Evolutionary conservation across 805 yeast genomes (phyloP).

Genomic region (Teunomyces stri): DNA sequence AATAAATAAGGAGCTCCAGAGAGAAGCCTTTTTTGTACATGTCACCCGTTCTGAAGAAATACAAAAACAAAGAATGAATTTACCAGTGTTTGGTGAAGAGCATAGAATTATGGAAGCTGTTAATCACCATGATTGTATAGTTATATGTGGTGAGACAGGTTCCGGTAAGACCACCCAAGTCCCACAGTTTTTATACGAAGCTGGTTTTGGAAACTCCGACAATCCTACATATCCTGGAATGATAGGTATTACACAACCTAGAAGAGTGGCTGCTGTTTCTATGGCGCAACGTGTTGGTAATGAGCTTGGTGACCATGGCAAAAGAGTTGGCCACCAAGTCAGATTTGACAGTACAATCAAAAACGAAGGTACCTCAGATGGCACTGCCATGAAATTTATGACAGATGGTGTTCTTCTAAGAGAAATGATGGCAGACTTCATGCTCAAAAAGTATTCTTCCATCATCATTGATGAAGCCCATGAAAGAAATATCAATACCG

Average conservation of each 20-base stretch:
- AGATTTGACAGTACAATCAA: conserved; percentile 72
- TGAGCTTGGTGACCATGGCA: conserved; percentile 72
- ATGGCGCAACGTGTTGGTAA: conserved; percentile 79
- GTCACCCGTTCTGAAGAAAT: conserved; percentile 66
- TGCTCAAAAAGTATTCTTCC: conserved; percentile 77
- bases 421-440: conserved; percentile 88
- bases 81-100: conserved; percentile 91
- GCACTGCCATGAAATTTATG: conserved; percentile 81
- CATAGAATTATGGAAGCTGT: conserved; percentile 94
- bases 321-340: conserved; percentile 75
- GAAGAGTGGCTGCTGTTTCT: conserved; percentile 91
- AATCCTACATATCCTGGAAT: conserved; percentile 67
- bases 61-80: conserved; percentile 61
- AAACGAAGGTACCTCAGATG: conserved; percentile 41
- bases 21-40: conserved; percentile 67
- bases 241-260: conserved; percentile 95
- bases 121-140: conserved; percentile 84
- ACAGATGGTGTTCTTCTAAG: conserved; percentile 92
- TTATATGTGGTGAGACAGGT: conserved; percentile 97
- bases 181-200: conserved; percentile 91
- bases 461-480: conserved; percentile 96
- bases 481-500: conserved; percentile 94
- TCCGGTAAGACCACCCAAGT: conserved; percentile 98
- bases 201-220: conserved; percentile 79
- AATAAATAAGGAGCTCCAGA: conserved; percentile 47